Base-by-base conservation (phyloP, 139 green algal species). In the Micractinium sp. region DNA sequence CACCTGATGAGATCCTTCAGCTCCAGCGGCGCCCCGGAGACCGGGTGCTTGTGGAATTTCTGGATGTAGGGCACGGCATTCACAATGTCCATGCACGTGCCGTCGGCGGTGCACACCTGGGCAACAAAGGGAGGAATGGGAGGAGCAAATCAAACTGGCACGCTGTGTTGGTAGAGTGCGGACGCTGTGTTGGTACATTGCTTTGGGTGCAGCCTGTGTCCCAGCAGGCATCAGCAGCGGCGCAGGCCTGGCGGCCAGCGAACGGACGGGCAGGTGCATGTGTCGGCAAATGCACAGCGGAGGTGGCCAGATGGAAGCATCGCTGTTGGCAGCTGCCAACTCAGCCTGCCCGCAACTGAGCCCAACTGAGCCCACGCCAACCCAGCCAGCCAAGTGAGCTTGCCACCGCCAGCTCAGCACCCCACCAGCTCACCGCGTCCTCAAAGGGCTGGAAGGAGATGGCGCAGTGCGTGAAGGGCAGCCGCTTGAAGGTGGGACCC, bases 391-490 rank as follows among this genome's bases (percentile, higher is more conserved):
- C 47, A 56, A 56, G 47, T 56, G 7, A 56, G 7, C 47, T 9
- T 56, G 47, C 47, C 47, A 56, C 47, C 47, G 47, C 47, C 47
- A 56, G 47, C 47, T 56, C 76, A 61, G 76, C 76, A 60, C 53
- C 16, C 14, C 76, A 61, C 33, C 31, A 38, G 29, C 91, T 79
- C 69, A 96, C 97, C n/a, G 97, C 93, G 80, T 99, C 97, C 85
- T 99, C 95, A 87, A 99, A 99, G 3, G 96, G 96, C 9, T 94
- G 96, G 92, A 99, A 99, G 9, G 94, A 93, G 69, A 99, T 96
- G 75, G 95, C 97, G 89, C 97, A 99, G 93, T 97, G 99, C 90
- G 97, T 91, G 92, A 98, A 99, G 2, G 97, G 97, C 75, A 99
- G 94, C 27, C 94, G 91, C 61, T 94, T 95, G 90, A 98, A 98